Conservation (phyloP, 345 rosid species). For the Ricinus communis region DNA sequence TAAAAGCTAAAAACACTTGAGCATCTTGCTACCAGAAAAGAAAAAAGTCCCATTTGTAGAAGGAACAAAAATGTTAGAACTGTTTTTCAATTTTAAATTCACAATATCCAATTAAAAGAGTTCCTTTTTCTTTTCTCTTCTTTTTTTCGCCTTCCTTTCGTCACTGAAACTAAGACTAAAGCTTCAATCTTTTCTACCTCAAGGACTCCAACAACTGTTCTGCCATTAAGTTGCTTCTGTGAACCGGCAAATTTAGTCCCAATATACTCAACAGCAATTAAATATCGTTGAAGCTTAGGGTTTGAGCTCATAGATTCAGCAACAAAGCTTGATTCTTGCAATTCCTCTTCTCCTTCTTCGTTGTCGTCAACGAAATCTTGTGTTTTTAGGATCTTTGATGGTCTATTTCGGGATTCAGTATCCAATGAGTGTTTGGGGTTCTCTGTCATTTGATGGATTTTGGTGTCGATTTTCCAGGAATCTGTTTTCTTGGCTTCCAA, state of each 20-base stretch:
- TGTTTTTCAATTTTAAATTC: too few species aligned
- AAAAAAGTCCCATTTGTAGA: too few species aligned
- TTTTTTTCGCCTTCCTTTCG: too few species aligned
- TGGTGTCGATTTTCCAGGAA: background rate
- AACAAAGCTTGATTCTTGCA: slow-evolving; percentile 24
- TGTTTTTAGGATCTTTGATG: slow-evolving; percentile 51
- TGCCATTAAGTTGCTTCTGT: slow-evolving; percentile 64
- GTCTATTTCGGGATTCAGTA: slow-evolving; percentile 36
- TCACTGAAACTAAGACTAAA: too few species aligned
- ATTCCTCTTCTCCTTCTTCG: slow-evolving; percentile 30
- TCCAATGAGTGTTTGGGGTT: slow-evolving; percentile 38
- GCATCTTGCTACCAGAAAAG: too few species aligned
- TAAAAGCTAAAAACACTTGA: too few species aligned
- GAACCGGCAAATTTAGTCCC: slow-evolving; percentile 89
- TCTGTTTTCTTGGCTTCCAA: slow-evolving; percentile 1
- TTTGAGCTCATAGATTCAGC: slow-evolving; percentile 45
- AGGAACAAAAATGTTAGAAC: too few species aligned
- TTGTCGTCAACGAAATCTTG: slow-evolving; percentile 34
- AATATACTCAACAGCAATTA: slow-evolving; percentile 79
- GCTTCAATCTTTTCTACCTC: slow-evolving; percentile 44
- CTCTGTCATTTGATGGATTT: slow-evolving; percentile 39
- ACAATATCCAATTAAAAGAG: too few species aligned
- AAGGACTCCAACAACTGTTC: slow-evolving; percentile 82
- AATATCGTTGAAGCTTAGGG: slow-evolving; percentile 70
- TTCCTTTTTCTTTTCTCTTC: too few species aligned